Conservation (phyloP, 1,284 basidiomycete genomes). For the Tilletia walkeri region DNA sequence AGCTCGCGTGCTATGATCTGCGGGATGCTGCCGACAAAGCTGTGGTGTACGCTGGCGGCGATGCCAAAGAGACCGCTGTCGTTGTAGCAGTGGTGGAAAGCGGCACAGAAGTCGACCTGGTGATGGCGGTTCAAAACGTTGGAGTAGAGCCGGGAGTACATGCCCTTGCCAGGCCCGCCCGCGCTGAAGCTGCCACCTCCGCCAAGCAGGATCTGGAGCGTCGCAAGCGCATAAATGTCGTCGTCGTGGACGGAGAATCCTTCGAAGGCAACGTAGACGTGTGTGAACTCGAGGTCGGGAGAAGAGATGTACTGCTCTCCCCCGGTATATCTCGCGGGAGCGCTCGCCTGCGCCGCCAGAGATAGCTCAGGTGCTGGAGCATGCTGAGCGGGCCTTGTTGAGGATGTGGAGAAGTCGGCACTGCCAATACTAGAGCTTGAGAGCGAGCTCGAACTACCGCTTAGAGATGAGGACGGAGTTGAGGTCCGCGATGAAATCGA, state of each 20-base stretch:
- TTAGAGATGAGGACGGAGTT: not conserved
- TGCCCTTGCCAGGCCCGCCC: constrained; percentile 95
- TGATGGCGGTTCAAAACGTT: constrained; percentile 93
- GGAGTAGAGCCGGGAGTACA: constrained; percentile 98
- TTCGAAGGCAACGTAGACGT: constrained; percentile 89
- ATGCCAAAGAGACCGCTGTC: constrained; percentile 93
- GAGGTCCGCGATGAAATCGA: constrained; percentile 40
- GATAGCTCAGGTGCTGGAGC: constrained; percentile 31
- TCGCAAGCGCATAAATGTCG: constrained; percentile 90
- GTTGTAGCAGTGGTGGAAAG: constrained; percentile 96
- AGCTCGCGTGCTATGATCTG: constrained; percentile 82
- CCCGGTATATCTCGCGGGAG: constrained; percentile 75
- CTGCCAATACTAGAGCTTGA: constrained; percentile 52
- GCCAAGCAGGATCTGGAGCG: constrained; percentile 90
- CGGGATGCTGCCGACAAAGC: constrained; percentile 67
- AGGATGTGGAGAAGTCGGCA: constrained; percentile 39
- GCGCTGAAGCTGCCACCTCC: constrained; percentile 95
- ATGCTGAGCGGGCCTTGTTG: constrained; percentile 30
- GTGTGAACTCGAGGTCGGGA: constrained; percentile 77
- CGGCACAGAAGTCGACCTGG: constrained; percentile 92
- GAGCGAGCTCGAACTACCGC: constrained; percentile 60
- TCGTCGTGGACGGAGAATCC: constrained; percentile 87
- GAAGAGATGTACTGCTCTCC: constrained; percentile 68
- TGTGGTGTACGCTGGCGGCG: constrained; percentile 80
- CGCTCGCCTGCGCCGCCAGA: constrained; percentile 55